These are phyloP conservation scores for Fusarium sarcochroum DNA, from an alignment of 2,329 filamentous ascomycete genomes.

Conservation along the genomic window DNA sequence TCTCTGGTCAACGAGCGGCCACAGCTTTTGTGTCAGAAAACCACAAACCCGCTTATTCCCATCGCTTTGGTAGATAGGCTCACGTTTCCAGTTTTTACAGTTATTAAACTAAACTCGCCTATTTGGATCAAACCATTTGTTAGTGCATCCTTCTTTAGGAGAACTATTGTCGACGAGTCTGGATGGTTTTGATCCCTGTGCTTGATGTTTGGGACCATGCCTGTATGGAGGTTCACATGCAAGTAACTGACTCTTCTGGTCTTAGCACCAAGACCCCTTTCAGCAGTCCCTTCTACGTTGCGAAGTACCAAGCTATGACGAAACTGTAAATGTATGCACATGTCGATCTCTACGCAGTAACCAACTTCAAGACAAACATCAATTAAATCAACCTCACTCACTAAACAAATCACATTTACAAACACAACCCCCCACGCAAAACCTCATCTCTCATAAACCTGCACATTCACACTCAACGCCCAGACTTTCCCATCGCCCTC, in stretches of 20 bases:
- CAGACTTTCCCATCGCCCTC: not conserved
- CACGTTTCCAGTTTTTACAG: not conserved
- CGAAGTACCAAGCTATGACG: not conserved
- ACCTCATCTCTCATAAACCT: not conserved
- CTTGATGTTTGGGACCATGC: not conserved
- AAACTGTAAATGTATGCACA: not conserved
- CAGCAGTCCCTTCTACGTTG: not conserved
- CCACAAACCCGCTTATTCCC: not conserved
- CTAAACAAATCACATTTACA: not conserved
- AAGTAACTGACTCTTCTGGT: not conserved
- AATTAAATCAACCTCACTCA: not conserved
- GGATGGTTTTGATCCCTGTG: not conserved
- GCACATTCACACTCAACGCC: not conserved
- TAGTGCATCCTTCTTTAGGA: not conserved
- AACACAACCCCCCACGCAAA: not conserved
- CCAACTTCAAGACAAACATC: not conserved
- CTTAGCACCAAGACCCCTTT: not conserved
- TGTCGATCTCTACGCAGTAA: not conserved
- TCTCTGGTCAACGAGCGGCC: conserved; percentile 6
- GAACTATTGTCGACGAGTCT: not conserved
- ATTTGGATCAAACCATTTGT: not conserved
- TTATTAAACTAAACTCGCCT: not conserved
- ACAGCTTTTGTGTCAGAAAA: not conserved
- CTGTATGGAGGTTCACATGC: not conserved
- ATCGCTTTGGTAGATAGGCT: not conserved